Conservation (phyloP, 179 eudicot species). For the Camellia oleifera region DNA sequence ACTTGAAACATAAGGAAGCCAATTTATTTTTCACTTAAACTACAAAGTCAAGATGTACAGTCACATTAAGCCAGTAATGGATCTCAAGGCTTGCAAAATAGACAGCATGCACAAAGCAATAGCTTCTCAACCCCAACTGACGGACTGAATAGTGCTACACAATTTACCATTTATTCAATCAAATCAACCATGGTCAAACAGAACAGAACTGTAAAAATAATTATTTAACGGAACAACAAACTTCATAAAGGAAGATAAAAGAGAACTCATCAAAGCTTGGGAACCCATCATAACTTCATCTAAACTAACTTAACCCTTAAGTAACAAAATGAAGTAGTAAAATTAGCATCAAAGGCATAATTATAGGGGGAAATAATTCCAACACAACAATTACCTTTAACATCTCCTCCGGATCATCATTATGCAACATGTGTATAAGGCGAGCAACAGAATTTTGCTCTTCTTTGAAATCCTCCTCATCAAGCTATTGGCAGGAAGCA, state of each 20-base stretch:
- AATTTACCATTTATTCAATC: background rate
- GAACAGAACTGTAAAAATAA: background rate
- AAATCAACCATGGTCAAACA: background rate
- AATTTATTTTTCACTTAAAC: background rate
- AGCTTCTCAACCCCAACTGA: background rate
- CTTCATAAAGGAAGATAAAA: background rate
- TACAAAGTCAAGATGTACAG: constrained; percentile 10
- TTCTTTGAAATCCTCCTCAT: constrained; percentile 95
- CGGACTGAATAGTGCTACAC: background rate
- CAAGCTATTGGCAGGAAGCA: constrained; percentile 46
- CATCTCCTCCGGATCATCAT: constrained; percentile 92
- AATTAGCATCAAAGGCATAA: background rate
- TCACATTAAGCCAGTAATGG: background rate
- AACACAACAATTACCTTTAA: constrained; percentile 55
- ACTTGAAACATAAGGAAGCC: background rate
- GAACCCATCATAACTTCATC: background rate
- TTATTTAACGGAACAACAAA: background rate
- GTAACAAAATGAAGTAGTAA: constrained; percentile 2
- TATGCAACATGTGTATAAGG: constrained; percentile 87
- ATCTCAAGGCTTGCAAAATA: constrained; percentile 3
- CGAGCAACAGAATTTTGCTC: constrained; percentile 98
- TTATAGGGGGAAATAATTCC: background rate
- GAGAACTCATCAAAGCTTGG: background rate
- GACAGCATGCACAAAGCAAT: background rate
- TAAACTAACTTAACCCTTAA: background rate